Evolutionary conservation across 805 yeast species (phyloP).

Genomic region (Lipomyces spencermartinsiae): DNA sequence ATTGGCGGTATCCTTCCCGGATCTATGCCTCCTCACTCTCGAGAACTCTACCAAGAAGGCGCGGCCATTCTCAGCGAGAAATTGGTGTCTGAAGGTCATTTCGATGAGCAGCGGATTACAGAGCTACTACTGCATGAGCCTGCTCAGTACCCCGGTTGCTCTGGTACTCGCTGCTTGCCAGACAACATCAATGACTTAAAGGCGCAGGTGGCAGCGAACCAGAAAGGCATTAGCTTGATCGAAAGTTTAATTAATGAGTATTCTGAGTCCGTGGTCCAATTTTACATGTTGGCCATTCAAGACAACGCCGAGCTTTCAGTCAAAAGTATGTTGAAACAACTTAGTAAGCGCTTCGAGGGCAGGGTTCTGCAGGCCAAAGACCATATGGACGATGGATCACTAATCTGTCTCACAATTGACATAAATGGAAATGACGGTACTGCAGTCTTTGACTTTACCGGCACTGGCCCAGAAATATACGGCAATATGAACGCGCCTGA

Average conservation of each 20-base stretch:
- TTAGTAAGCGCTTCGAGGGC: constrained; percentile 50
- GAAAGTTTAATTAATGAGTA: constrained; percentile 66
- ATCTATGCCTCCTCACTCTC: constrained; percentile 92
- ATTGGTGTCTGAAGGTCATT: constrained; percentile 71
- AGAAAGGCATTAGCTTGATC: constrained; percentile 76
- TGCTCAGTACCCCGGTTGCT: constrained; percentile 80
- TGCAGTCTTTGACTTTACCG: constrained; percentile 82
- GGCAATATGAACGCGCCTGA: constrained; percentile 93
- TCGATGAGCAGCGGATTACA: constrained; percentile 74
- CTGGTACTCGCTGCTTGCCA: constrained; percentile 82
- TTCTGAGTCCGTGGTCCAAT: constrained; percentile 61
- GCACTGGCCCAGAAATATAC: constrained; percentile 84
- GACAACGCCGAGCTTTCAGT: constrained; percentile 78
- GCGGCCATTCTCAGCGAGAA: constrained; percentile 83
- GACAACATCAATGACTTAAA: constrained; percentile 86
- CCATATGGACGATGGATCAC: constrained; percentile 81
- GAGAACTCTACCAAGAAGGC: constrained; percentile 85
- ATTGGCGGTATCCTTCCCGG: constrained; percentile 94
- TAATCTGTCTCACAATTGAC: constrained; percentile 61
- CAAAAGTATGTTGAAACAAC: constrained; percentile 55
- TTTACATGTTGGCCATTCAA: constrained; percentile 83
- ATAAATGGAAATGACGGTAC: constrained; percentile 58
- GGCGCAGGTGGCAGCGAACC: constrained; percentile 89
- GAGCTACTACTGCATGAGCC: constrained; percentile 73
- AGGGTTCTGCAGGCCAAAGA: constrained; percentile 60